Percentiles rank a stretch among this genome's conserved stretches.
Evolutionary conservation across 2,329 filamentous ascomycete species (phyloP).

Genomic region (Venturia asperata): DNA sequence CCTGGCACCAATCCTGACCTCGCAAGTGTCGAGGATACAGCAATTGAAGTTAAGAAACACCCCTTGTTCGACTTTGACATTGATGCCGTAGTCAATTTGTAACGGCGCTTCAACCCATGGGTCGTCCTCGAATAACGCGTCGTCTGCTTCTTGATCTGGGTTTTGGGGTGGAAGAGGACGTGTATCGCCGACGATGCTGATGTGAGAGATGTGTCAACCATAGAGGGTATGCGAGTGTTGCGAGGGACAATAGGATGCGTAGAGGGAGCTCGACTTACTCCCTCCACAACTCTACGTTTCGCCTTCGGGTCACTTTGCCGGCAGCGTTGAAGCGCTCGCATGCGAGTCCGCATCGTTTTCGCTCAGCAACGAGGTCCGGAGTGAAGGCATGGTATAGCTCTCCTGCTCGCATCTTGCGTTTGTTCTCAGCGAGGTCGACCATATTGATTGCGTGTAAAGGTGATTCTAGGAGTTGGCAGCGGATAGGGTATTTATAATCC

Average conservation of each 20-base stretch:
- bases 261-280: conserved; percentile 48
- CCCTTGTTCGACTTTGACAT: conserved; percentile 61
- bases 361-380: conserved; percentile 57
- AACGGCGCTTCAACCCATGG: conserved; percentile 66
- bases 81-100: conserved; percentile 69
- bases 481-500: too few relatives aligned
- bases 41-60: conserved; percentile 72
- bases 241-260: neutral
- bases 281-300: conserved; percentile 60
- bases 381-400: conserved; percentile 70
- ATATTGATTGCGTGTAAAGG: neutral
- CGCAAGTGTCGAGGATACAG: conserved; percentile 69
- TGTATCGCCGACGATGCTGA: conserved; percentile 56
- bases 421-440: conserved; percentile 28
- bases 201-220: neutral
- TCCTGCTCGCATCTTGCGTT: conserved; percentile 51
- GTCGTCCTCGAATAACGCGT: conserved; percentile 54
- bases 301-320: conserved; percentile 53
- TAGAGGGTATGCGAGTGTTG: neutral
- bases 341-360: conserved; percentile 56
- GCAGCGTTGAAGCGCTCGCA: conserved; percentile 58
- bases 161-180: conserved; percentile 55
- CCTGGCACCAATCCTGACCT: conserved; percentile 66
- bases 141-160: conserved; percentile 55
- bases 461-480: neutral